phyloP scores from a whole-genome alignment of 2,329 filamentous ascomycete species.

The Fusarium falciforme region DNA sequence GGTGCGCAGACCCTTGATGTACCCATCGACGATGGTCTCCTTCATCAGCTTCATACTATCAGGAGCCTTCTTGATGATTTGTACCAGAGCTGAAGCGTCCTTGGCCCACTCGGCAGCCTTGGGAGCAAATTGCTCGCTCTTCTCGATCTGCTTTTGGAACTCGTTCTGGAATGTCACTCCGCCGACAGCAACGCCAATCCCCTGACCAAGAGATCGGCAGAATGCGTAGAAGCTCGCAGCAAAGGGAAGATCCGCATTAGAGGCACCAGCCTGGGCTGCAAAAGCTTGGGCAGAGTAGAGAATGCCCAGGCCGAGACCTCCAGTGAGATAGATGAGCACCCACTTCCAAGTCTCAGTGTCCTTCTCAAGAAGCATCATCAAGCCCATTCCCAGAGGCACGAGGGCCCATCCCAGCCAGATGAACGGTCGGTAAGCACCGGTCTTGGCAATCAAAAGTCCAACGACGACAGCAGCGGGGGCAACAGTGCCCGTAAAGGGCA shows the following conservation, averaged over 20 bases:
- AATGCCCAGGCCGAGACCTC: constrained; percentile 71
- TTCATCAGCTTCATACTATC: constrained; percentile 34
- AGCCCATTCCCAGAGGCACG: constrained; percentile 68
- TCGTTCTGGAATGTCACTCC: constrained; percentile 78
- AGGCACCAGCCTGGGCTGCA: constrained; percentile 66
- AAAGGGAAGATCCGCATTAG: constrained; percentile 54
- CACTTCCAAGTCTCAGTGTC: constrained; percentile 65
- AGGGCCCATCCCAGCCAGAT: constrained; percentile 72
- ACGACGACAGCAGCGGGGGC: constrained; percentile 68
- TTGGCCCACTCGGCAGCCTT: constrained; percentile 60
- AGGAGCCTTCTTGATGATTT: constrained; percentile 58
- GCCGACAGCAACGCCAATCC: constrained; percentile 73
- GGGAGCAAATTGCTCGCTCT: constrained; percentile 58
- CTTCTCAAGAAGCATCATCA: constrained; percentile 60
- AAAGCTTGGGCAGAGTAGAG: constrained; percentile 73
- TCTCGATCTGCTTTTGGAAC: constrained; percentile 62
- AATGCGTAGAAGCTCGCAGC: constrained; percentile 76
- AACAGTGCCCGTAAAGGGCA: constrained; percentile 72
- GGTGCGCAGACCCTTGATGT: constrained; percentile 46
- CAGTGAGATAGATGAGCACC: constrained; percentile 71
- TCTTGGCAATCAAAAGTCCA: constrained; percentile 66
- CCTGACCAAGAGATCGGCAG: constrained; percentile 68
- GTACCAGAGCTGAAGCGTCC: constrained; percentile 69
- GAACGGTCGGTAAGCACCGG: constrained; percentile 69
- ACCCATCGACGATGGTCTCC: constrained; percentile 46